phyloP scores from a whole-genome alignment of 495 filamentous ascomycete genomes.

The Collariella sp. region DNA sequence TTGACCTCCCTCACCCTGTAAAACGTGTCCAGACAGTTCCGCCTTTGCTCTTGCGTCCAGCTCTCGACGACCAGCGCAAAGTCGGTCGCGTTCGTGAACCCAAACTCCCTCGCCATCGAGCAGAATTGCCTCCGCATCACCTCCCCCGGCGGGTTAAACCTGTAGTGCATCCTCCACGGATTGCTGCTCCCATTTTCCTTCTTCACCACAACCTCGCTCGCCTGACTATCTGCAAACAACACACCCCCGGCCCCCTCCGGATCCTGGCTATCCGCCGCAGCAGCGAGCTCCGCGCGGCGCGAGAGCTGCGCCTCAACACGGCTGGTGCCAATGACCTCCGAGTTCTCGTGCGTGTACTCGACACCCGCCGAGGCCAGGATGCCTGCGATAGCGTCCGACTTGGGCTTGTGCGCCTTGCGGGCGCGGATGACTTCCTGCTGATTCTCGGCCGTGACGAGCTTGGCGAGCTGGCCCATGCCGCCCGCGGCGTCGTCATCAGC shows the following conservation, averaged over 20 bases:
- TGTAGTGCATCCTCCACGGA: conserved; percentile 43
- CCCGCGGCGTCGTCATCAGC: conserved; percentile 40
- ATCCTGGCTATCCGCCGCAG: conserved; percentile 38
- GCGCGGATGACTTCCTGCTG: conserved; percentile 27
- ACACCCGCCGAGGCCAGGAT: conserved; percentile 86
- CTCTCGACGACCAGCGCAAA: conserved; percentile 92
- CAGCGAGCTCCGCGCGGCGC: conserved; percentile 59
- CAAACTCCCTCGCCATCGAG: conserved; percentile 73
- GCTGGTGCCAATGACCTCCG: conserved; percentile 86
- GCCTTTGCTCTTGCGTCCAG: conserved; percentile 80
- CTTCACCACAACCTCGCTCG: conserved; percentile 3
- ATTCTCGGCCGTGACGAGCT: conserved; percentile 53
- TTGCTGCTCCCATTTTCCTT: conserved; percentile 4
- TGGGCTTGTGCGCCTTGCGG: conserved; percentile 24
- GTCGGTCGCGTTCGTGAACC: conserved; percentile 66
- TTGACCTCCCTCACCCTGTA: conserved; percentile 48
- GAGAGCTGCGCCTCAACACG: conserved; percentile 75
- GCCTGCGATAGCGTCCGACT: conserved; percentile 73
- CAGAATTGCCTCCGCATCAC: conserved; percentile 83
- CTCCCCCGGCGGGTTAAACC: conserved; percentile 65
- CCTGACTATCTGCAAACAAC: conserved; percentile 31
- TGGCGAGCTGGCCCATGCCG: conserved; percentile 70
- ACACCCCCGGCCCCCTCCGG: conserved; percentile 14
- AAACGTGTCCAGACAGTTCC: conserved; percentile 72
- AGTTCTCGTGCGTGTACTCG: conserved; percentile 93